Evolutionary conservation across 2,329 filamentous ascomycete species (phyloP).

Genomic region (Clarireedia hainanense): DNA sequence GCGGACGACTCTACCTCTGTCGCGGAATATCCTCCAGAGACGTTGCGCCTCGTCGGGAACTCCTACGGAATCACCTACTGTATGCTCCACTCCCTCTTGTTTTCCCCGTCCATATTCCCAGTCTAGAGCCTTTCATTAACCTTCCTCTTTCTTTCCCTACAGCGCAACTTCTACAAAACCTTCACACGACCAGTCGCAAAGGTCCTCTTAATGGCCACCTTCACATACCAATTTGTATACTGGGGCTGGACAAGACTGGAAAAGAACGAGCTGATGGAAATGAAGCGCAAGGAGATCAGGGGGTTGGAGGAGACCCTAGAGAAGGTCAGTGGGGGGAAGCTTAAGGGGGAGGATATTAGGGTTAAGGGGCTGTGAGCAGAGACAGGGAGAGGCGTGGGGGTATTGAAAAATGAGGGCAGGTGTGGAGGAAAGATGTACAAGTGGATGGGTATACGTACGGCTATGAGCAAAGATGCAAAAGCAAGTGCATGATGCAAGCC

Average conservation of each 20-base stretch:
- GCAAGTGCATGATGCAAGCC: too few species aligned
- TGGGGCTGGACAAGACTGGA: constrained; percentile 70
- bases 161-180: constrained; percentile 65
- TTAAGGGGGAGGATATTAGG: constrained; percentile 6
- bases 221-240: constrained; percentile 73
- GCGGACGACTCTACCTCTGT: background rate
- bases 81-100: background rate
- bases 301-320: constrained; percentile 7
- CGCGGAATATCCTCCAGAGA: background rate
- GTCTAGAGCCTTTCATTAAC: background rate
- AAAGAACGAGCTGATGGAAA: constrained; percentile 55
- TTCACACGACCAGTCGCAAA: constrained; percentile 69
- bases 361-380: background rate
- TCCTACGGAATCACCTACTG: constrained; percentile 1
- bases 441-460: too few species aligned
- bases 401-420: too few species aligned
- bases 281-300: constrained; percentile 32
- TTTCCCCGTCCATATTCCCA: background rate
- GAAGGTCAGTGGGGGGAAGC: background rate
- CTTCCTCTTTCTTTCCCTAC: background rate
- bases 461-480: too few species aligned
- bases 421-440: too few species aligned
- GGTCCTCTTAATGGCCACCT: constrained; percentile 64
- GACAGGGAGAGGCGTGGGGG: too few species aligned
- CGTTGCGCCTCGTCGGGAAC: constrained; percentile 3